These are phyloP conservation scores for Ceratobasidium theobromae DNA, from an alignment of 1,284 basidiomycete species.

Conservation along the genomic window DNA sequence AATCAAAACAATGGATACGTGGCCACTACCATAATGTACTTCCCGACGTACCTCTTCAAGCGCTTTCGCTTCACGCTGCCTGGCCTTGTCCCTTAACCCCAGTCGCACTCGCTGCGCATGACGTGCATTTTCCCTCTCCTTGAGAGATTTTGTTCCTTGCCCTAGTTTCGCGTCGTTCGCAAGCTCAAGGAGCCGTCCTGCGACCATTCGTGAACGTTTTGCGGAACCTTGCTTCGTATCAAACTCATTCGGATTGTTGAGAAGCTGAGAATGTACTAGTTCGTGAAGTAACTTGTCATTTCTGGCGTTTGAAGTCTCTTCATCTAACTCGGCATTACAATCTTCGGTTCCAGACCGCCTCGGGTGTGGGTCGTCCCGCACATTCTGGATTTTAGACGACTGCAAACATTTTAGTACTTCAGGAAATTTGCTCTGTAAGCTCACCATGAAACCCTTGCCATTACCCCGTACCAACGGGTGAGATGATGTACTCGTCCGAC, in stretches of 20 bases:
- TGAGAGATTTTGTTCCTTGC: slow-evolving; percentile 8
- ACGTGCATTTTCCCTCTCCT: not conserved
- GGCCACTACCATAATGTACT: not conserved
- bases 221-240: slow-evolving; percentile 8
- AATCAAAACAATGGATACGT: not conserved
- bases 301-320: slow-evolving; percentile 4
- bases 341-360: not conserved
- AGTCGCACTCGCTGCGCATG: slow-evolving; percentile 24
- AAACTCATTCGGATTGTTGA: slow-evolving; percentile 14
- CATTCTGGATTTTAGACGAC: slow-evolving; percentile 26
- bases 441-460: slow-evolving; percentile 22
- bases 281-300: slow-evolving; percentile 28
- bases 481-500: not conserved
- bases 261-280: slow-evolving; percentile 26
- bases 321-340: not conserved
- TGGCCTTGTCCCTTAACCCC: slow-evolving; percentile 10
- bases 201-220: not conserved
- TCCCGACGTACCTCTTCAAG: slow-evolving; percentile 14
- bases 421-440: not conserved
- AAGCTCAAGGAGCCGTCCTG: slow-evolving; percentile 18
- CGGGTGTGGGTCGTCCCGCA: not conserved
- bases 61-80: slow-evolving; percentile 14
- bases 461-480: slow-evolving; percentile 1
- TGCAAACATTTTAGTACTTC: not conserved
- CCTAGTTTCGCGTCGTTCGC: slow-evolving; percentile 14